Evolutionary conservation across 2,329 filamentous ascomycete genomes (phyloP), one percentile per base, ranked within the genome.

Genomic region (Ascomycota sp.): DNA sequence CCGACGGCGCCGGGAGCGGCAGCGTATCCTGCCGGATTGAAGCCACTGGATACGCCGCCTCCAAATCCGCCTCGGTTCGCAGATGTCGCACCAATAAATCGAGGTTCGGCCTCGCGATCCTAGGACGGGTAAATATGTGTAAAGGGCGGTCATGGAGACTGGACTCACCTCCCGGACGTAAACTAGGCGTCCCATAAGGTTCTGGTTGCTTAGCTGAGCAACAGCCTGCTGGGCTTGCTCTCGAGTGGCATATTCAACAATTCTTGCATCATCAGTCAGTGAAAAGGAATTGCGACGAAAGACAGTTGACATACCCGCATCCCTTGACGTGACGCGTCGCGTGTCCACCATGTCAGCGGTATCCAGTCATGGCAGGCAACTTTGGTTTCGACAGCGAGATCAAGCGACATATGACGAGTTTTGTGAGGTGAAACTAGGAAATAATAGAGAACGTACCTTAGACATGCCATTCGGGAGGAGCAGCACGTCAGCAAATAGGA

Each of bases 401-500:
- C 15, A 5, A 20, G 5, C 10, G 15, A n/a, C n/a, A n/a, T n/a
- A n/a, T n/a, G n/a, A n/a, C n/a, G n/a, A n/a, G n/a, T n/a, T n/a
- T n/a, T n/a, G n/a, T n/a, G n/a, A n/a, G n/a, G n/a, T n/a, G n/a
- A n/a, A n/a, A n/a, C n/a, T n/a, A n/a, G n/a, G n/a, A n/a, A n/a
- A n/a, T n/a, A n/a, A n/a, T 24, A n/a, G 23, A 11, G 75, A 74
- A 83, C 81, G 82, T 85, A 95, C 86, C 86, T 98, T 98, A 81
- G 86, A 95, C 89, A 98, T 98, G 85, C 89, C 89, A 71, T 98
- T 98, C 52, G 89, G 89, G 76, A 98, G 83, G 59, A 93, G 69
- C 61, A 98, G 75, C 53, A 98, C 89, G 70, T 98, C 89, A 65
- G 89, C 89, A 65, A 93, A 98, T 64, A 95, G 74, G 57, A 98